A percentile compares a stretch with the other conserved stretches of the same genome.
phyloP scores from a whole-genome alignment of 2,329 filamentous ascomycete genomes.

The Monosporascus sp. region DNA sequence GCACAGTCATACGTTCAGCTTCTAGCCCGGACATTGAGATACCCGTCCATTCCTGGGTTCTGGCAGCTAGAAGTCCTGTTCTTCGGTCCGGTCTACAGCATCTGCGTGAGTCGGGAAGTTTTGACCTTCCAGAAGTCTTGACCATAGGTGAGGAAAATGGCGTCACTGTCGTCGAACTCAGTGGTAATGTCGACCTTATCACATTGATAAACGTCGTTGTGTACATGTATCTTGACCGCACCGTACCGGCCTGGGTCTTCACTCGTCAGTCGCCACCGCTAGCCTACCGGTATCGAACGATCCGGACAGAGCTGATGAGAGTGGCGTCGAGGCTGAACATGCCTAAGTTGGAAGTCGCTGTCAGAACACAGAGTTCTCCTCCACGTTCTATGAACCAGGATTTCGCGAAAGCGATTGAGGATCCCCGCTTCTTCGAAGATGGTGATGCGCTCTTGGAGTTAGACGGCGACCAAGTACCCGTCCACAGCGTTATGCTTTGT shows the following conservation, averaged over 20 bases:
- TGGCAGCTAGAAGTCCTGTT: constrained; percentile 67
- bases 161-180: constrained; percentile 57
- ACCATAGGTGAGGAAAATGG: constrained; percentile 47
- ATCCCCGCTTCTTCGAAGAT: constrained; percentile 68
- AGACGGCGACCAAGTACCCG: constrained; percentile 62
- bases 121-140: constrained; percentile 55
- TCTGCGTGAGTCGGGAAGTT: constrained; percentile 48
- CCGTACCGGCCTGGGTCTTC: constrained; percentile 84
- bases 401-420: constrained; percentile 62
- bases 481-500: constrained; percentile 76
- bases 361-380: constrained; percentile 66
- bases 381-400: constrained; percentile 62
- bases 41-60: constrained; percentile 76
- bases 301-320: constrained; percentile 83
- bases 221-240: constrained; percentile 73
- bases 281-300: constrained; percentile 69
- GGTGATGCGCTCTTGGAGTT: constrained; percentile 77
- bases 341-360: constrained; percentile 66
- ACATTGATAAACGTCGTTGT: constrained; percentile 74
- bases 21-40: constrained; percentile 64
- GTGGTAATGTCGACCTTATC: constrained; percentile 64
- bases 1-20: constrained; percentile 47
- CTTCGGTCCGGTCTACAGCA: constrained; percentile 58
- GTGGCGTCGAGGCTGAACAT: constrained; percentile 69
- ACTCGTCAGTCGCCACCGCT: constrained; percentile 59